These are phyloP conservation scores for Pseudomassariella vexata DNA, from an alignment of 2,329 filamentous ascomycete species.

Conservation along the genomic window DNA sequence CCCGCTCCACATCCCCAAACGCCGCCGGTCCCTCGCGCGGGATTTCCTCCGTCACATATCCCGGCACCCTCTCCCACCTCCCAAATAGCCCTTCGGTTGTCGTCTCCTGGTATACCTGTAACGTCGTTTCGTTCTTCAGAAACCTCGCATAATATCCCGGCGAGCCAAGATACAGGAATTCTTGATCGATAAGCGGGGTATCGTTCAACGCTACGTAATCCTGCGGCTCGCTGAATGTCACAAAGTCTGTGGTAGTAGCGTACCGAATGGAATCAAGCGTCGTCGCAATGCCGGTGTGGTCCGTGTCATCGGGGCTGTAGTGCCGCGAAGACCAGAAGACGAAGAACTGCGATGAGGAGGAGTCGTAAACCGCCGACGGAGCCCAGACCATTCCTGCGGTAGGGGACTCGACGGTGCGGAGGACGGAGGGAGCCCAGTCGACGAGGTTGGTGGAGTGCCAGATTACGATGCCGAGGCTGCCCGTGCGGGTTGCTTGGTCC, in stretches of 20 bases:
- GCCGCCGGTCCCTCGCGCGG: slow-evolving; percentile 31
- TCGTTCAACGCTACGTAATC: slow-evolving; percentile 35
- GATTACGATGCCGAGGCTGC: slow-evolving; percentile 29
- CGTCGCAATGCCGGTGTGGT: slow-evolving; percentile 35
- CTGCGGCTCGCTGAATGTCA: slow-evolving; percentile 36
- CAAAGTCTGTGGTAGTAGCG: slow-evolving; percentile 44
- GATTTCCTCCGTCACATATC: slow-evolving; percentile 24
- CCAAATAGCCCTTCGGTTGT: slow-evolving; percentile 40
- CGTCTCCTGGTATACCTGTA: slow-evolving; percentile 41
- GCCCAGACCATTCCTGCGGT: slow-evolving; percentile 33
- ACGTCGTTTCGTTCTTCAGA: slow-evolving; percentile 43
- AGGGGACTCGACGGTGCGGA: slow-evolving; percentile 22
- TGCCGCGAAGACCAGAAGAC: slow-evolving; percentile 42
- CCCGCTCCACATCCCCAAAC: slow-evolving; percentile 28
- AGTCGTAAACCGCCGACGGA: slow-evolving; percentile 30
- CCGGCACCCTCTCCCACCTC: slow-evolving; percentile 35
- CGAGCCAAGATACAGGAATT: slow-evolving; percentile 37
- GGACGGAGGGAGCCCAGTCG: slow-evolving; percentile 24
- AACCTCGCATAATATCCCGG: slow-evolving; percentile 37
- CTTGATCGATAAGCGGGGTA: slow-evolving; percentile 43
- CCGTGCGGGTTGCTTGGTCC: slow-evolving; percentile 27
- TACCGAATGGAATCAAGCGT: slow-evolving; percentile 38
- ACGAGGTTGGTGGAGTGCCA: slow-evolving; percentile 30
- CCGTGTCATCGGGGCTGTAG: slow-evolving; percentile 35
- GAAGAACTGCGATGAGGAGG: slow-evolving; percentile 31